A percentile compares a stretch with the other conserved stretches of the same genome.
Evolutionary conservation across 1,284 basidiomycete genomes (phyloP).

Genomic region (Microbotryomycetes sp.): DNA sequence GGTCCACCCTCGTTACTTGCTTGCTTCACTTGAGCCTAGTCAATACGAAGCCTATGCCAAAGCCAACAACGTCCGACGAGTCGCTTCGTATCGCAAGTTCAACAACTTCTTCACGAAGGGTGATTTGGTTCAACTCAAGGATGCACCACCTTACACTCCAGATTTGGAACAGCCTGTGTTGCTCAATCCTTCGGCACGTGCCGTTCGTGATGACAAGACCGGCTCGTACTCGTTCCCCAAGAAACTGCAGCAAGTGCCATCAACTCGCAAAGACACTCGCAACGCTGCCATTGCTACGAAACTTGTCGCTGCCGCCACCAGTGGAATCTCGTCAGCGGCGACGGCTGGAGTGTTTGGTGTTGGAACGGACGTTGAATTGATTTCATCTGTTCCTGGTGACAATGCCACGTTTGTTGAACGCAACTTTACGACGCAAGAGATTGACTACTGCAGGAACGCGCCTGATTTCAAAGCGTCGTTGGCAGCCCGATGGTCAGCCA

Average conservation of each 20-base stretch:
- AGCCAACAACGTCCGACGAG: constrained; percentile 62
- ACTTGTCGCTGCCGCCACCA: constrained; percentile 59
- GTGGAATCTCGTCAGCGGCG: constrained; percentile 44
- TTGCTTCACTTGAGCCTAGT: constrained; percentile 67
- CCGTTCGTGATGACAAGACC: constrained; percentile 71
- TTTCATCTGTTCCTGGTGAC: constrained; percentile 81
- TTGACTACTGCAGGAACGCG: constrained; percentile 78
- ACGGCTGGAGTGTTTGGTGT: constrained; percentile 64
- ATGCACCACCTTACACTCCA: constrained; percentile 78
- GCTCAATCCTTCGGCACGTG: constrained; percentile 86
- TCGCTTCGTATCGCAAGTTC: constrained; percentile 83
- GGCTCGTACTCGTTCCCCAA: constrained; percentile 76
- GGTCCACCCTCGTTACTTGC: constrained; percentile 84
- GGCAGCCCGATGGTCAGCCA: constrained; percentile 93
- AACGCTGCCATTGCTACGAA: constrained; percentile 44
- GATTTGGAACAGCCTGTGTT: constrained; percentile 85
- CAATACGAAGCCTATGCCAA: constrained; percentile 68
- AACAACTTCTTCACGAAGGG: constrained; percentile 81
- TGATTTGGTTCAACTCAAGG: constrained; percentile 91
- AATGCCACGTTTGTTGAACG: constrained; percentile 82
- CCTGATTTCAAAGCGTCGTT: constrained; percentile 83
- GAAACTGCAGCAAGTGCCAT: constrained; percentile 43
- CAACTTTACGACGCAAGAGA: constrained; percentile 89
- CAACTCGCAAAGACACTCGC: constrained; percentile 7
- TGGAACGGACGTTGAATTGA: constrained; percentile 58